These are phyloP conservation scores for Lolium multiflorum DNA, from an alignment of 176 grass and related monocot species.

Conservation along the genomic window DNA sequence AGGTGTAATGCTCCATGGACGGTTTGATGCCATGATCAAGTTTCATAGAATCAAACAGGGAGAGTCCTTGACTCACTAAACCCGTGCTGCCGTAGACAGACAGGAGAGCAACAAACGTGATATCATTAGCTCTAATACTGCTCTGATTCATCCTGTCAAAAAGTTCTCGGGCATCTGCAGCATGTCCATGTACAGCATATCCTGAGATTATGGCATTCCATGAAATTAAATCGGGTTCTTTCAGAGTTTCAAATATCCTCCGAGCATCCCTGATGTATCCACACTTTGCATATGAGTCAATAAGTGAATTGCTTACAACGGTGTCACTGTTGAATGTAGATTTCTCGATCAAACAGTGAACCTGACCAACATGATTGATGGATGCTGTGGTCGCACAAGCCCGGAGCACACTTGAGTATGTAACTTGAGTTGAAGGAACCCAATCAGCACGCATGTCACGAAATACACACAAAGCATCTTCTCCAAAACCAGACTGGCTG, in stretches of 20 bases:
- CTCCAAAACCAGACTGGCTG: constrained; percentile 52
- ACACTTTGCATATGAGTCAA: constrained; percentile 85
- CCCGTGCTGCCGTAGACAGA: constrained; percentile 51
- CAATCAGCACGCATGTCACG: constrained; percentile 51
- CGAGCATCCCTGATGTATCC: constrained; percentile 68
- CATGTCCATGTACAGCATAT: constrained; percentile 54
- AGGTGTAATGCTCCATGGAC: constrained; percentile 61
- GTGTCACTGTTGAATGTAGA: constrained; percentile 61
- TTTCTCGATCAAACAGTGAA: constrained; percentile 74
- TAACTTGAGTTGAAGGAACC: constrained; percentile 62
- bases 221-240: constrained; percentile 44
- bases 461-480: constrained; percentile 68
- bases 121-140: constrained; percentile 46
- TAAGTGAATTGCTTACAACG: constrained; percentile 69
- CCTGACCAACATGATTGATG: constrained; percentile 57
- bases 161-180: constrained; percentile 33
- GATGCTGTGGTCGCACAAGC: constrained; percentile 69
- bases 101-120: constrained; percentile 55
- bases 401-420: constrained; percentile 72
- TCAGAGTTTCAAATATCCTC: constrained; percentile 52
- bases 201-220: constrained; percentile 60
- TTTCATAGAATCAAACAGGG: constrained; percentile 52
- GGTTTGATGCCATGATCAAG: constrained; percentile 45
- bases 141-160: constrained; percentile 48
- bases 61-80: constrained; percentile 47